Percentiles rank a stretch among this genome's conserved stretches.
Evolutionary conservation across 441 rosid species (phyloP).

Genomic region (Pelargonium cotyledonis): DNA sequence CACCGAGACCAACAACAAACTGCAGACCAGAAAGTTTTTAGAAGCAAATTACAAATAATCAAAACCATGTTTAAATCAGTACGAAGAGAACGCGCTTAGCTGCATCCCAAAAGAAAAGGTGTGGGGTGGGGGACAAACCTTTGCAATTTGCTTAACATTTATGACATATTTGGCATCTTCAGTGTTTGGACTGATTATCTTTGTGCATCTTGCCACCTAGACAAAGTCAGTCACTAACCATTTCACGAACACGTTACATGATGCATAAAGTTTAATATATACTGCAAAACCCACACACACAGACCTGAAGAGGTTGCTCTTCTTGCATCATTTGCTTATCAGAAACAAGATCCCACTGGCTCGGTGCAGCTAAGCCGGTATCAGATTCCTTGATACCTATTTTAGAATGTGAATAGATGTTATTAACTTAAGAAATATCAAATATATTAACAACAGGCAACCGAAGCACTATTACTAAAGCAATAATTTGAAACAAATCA

Average conservation of each 20-base stretch:
- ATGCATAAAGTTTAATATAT: too few relatives aligned
- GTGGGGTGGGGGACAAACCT: conserved; percentile 35
- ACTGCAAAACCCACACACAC: too few relatives aligned
- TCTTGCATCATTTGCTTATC: conserved; percentile 99
- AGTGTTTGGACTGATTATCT: conserved; percentile 87
- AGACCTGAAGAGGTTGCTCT: conserved; percentile 94
- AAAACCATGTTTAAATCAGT: too few relatives aligned
- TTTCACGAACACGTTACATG: too few relatives aligned
- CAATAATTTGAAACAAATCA: too few relatives aligned
- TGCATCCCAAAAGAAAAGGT: background rate
- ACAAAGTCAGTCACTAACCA: too few relatives aligned
- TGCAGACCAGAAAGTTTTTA: conserved; percentile 19
- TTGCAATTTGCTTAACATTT: conserved; percentile 93
- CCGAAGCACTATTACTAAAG: too few relatives aligned
- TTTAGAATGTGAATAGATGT: background rate
- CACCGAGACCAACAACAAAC: conserved; percentile 99
- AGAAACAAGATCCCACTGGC: conserved; percentile 99
- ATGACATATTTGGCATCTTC: conserved; percentile 95
- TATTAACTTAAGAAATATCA: too few relatives aligned
- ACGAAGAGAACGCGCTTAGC: too few relatives aligned
- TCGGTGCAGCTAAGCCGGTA: conserved; percentile 95
- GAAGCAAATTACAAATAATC: too few relatives aligned
- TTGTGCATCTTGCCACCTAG: conserved; percentile 69
- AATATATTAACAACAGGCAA: too few relatives aligned
- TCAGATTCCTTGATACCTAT: conserved; percentile 95